A percentile compares a stretch with the other conserved stretches of the same genome.
phyloP scores from a whole-genome alignment of 2,329 filamentous ascomycete genomes.

The Magnaporthiopsis rhizophila region DNA sequence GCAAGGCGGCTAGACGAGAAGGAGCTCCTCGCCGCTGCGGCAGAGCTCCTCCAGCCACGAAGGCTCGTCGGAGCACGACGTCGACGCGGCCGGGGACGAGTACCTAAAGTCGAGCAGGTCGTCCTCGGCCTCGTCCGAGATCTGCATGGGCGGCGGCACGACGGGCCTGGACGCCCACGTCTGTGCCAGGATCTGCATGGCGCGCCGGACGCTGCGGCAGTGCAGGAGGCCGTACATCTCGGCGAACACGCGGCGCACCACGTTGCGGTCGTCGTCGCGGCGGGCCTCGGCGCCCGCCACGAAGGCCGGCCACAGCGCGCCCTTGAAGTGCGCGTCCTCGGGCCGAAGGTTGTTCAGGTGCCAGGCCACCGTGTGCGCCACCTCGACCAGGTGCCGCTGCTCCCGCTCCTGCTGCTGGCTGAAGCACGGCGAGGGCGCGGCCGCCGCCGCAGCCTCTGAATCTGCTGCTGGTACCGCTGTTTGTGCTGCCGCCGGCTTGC shows the following conservation, averaged over 20 bases:
- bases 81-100: neutral
- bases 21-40: constrained; percentile 1
- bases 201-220: constrained; percentile 1
- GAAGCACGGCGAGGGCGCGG: neutral
- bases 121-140: neutral
- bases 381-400: constrained; percentile 2
- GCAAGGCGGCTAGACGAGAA: neutral
- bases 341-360: constrained; percentile 9
- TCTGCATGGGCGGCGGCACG: neutral
- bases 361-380: neutral
- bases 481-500: too few relatives aligned
- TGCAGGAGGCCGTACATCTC: constrained; percentile 4
- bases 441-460: too few relatives aligned
- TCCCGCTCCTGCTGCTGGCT: neutral
- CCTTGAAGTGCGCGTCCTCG: constrained; percentile 12
- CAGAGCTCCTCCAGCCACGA: constrained; percentile 5
- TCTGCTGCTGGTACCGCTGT: neutral
- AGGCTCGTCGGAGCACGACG: neutral
- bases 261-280: neutral
- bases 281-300: constrained; percentile 10
- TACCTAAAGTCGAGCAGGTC: neutral
- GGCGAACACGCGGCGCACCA: constrained; percentile 1
- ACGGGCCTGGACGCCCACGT: constrained; percentile 8
- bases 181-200: constrained; percentile 7
- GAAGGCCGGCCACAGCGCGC: constrained; percentile 12